These are phyloP conservation scores for Tetrapisispora nanseiensis DNA, from an alignment of 805 yeast species.

Conservation along the genomic window DNA sequence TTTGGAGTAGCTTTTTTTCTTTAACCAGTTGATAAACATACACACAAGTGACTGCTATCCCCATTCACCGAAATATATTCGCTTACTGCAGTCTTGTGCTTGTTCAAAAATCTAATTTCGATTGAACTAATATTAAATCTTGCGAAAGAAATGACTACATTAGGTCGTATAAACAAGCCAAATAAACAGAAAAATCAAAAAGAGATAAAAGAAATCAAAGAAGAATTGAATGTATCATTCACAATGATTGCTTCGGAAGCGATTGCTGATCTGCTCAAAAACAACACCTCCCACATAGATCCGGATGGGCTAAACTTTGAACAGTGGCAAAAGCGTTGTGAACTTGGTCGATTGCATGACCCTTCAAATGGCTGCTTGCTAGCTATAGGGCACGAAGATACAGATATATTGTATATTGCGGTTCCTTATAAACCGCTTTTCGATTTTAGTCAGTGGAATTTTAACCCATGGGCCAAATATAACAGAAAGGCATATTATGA, in stretches of 20 bases:
- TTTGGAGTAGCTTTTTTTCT: not conserved
- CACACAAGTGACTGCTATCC: not conserved
- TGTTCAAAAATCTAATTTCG: not conserved
- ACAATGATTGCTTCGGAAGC: not conserved
- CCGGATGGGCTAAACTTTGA: not conserved
- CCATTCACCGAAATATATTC: not conserved
- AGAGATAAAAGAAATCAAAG: not conserved
- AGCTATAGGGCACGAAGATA: not conserved
- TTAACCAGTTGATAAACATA: not conserved
- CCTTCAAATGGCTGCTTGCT: not conserved
- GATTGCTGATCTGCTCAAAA: not conserved
- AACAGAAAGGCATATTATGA: not conserved
- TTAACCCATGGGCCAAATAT: not conserved
- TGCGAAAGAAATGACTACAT: not conserved
- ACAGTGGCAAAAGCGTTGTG: not conserved
- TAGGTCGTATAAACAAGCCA: not conserved
- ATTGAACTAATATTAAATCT: not conserved
- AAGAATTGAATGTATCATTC: not conserved
- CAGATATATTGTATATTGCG: not conserved
- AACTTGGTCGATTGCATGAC: not conserved
- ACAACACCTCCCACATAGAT: not conserved
- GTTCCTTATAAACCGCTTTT: not conserved
- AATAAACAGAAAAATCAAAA: not conserved
- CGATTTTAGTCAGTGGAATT: not conserved
- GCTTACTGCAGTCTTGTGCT: not conserved